Conservation (phyloP, 495 filamentous ascomycete species). For the Xylaria scruposa region DNA sequence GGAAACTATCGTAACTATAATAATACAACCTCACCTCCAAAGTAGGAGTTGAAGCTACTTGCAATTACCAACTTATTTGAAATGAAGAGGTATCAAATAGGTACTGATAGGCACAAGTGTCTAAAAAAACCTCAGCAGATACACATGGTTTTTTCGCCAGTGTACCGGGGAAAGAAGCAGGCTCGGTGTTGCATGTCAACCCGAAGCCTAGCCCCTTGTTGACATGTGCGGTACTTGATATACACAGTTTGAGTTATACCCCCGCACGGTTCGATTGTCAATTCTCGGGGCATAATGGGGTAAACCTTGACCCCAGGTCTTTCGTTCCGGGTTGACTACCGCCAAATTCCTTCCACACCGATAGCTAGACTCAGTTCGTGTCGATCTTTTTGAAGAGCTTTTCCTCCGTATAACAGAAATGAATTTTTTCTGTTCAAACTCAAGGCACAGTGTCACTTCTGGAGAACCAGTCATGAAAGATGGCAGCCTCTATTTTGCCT, state of each 20-base stretch:
- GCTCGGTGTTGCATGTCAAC: neutral
- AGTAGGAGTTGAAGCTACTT: neutral
- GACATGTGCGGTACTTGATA: slow-evolving; percentile 5
- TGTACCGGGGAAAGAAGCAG: neutral
- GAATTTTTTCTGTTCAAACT: neutral
- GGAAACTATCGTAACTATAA: neutral
- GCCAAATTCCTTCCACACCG: neutral
- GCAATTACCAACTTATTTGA: too few species aligned
- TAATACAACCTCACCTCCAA: neutral
- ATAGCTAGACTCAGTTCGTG: neutral
- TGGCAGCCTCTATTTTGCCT: slow-evolving; percentile 65
- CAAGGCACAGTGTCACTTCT: neutral
- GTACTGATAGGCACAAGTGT: neutral
- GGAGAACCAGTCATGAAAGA: neutral
- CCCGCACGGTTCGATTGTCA: neutral
- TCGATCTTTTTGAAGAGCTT: neutral
- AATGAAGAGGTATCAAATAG: too few species aligned
- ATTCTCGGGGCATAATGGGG: too few species aligned
- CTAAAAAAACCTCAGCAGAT: neutral
- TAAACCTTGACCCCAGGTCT: neutral
- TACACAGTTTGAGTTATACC: neutral
- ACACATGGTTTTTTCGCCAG: neutral
- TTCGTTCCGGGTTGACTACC: neutral
- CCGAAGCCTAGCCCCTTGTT: neutral
- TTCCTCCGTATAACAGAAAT: neutral